These are phyloP conservation scores for Pseudotulostoma volvatum DNA, from an alignment of 495 filamentous ascomycete genomes.

Conservation along the genomic window DNA sequence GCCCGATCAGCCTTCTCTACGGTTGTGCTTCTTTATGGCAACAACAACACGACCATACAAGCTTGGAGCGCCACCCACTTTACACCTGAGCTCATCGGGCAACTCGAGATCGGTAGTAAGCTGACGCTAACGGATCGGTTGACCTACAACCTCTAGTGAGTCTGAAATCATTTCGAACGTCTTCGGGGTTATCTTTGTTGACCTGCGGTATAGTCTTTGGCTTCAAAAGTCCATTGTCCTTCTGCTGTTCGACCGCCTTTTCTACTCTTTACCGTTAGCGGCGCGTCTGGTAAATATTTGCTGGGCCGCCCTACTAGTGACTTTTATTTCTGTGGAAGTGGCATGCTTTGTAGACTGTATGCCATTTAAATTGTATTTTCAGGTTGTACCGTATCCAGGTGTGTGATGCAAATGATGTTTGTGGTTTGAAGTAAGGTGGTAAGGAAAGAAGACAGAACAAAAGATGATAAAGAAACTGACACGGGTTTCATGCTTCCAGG, in stretches of 20 bases:
- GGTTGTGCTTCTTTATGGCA: constrained; percentile 12
- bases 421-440: neutral
- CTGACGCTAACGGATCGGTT: neutral
- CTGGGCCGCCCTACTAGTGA: neutral
- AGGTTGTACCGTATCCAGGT: constrained; percentile 20
- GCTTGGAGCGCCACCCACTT: neutral
- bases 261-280: neutral
- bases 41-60: constrained; percentile 12
- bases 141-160: neutral
- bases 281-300: neutral
- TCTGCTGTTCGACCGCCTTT: neutral
- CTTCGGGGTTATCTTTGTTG: neutral
- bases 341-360: constrained; percentile 23
- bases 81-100: no score
- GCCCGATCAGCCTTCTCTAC: constrained; percentile 6
- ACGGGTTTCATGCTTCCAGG: no score
- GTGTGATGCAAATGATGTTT: constrained; percentile 5
- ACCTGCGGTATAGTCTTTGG: neutral
- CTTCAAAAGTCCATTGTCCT: constrained; percentile 1
- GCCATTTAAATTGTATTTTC: constrained; percentile 23
- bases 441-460: no score
- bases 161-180: neutral
- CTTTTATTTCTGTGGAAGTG: constrained; percentile 13
- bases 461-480: no score
- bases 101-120: constrained; percentile 5